Percentiles rank a stretch among this genome's conserved stretches.
Conservation (phyloP, 192 early-diverging fungal species). For the Backusella sp. region DNA sequence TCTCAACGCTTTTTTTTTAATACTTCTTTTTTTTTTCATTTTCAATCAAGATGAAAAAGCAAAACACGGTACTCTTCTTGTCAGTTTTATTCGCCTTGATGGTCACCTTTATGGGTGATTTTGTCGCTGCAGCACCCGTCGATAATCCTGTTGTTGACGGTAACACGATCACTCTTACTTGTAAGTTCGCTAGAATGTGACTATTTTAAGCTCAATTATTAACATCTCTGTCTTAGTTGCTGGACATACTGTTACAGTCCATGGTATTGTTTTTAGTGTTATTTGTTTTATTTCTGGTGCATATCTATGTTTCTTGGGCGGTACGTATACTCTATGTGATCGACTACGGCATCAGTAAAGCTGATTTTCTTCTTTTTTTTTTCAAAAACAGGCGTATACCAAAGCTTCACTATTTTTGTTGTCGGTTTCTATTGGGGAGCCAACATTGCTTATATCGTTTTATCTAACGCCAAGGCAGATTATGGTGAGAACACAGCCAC, state of each 20-base stretch:
- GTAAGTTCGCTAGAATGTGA: neutral
- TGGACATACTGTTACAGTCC: conserved; percentile 16
- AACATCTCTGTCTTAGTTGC: neutral
- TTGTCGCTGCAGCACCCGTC: conserved; percentile 9
- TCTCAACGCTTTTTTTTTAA: neutral
- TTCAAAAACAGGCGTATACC: conserved; percentile 22
- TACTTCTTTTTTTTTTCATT: neutral
- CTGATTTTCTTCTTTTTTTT: neutral
- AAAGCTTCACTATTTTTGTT: conserved; percentile 64
- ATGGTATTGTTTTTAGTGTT: conserved; percentile 28
- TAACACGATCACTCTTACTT: neutral
- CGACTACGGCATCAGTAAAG: neutral
- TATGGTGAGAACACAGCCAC: conserved; percentile 42
- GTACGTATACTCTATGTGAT: conserved; percentile 1
- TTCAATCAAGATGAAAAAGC: neutral
- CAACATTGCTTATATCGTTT: conserved; percentile 45
- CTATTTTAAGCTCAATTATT: neutral
- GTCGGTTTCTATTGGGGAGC: conserved; percentile 70
- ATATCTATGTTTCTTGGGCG: conserved; percentile 30
- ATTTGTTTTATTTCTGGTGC: conserved; percentile 31
- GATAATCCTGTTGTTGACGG: neutral
- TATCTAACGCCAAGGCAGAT: conserved; percentile 44
- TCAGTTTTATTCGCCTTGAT: neutral
- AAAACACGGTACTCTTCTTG: conserved; percentile 2
- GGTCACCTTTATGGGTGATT: conserved; percentile 19